Base-by-base conservation (phyloP, 352 stramenopile genomes). In the Pythium coloratum region DNA sequence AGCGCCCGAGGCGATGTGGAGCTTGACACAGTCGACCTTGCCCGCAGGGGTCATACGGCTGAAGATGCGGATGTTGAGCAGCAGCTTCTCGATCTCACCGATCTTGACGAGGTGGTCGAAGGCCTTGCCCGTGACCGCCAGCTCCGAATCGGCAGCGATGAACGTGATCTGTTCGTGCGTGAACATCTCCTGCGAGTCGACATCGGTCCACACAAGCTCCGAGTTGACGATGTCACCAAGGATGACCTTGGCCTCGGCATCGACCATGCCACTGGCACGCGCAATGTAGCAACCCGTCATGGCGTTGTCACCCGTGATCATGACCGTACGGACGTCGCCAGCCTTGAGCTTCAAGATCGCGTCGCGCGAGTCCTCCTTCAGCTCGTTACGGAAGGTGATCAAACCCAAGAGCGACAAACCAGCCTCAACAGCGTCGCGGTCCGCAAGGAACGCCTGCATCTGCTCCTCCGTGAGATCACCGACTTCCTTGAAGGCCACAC, bases 231-330 rank as follows among this genome's bases (percentile, higher is more conserved):
- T 84, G 51, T 93, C 81, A 6, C 81, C 84, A 8, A 93, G 76
- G 40, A 91, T 69, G 49, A 91, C 80, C 46, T 77, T 73, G 13
- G 75, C 67, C 20, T 71, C 62, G 9, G 67, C 72, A 6, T 76
- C 66, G 0, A 91, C 73, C 77, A 93, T 90, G 57, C 81, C 82
- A 69, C 81, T 89, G 13, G 71, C 74, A 55, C 81, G 78, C 2
- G 85, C 82, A 55, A 95, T 91, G 71, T 90, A 93, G 73, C 81
- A 90, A 10, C 82, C 85, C 0, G 74, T 89, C 81, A 92, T 88
- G 18, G 83, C 82, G 51, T 93, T 95, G 42, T 97, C 89, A 5
- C 89, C 90, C 2, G 92, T 97, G 51, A 97, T 90, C 84, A 98
- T 97, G 9, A 92, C 86, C 8, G 71, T 71, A 13, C 81, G 76